A percentile compares a stretch with the other conserved stretches of the same genome.
Evolutionary conservation across 805 yeast species (phyloP).

Genomic region (Ogataea nakhonphanomensis): DNA sequence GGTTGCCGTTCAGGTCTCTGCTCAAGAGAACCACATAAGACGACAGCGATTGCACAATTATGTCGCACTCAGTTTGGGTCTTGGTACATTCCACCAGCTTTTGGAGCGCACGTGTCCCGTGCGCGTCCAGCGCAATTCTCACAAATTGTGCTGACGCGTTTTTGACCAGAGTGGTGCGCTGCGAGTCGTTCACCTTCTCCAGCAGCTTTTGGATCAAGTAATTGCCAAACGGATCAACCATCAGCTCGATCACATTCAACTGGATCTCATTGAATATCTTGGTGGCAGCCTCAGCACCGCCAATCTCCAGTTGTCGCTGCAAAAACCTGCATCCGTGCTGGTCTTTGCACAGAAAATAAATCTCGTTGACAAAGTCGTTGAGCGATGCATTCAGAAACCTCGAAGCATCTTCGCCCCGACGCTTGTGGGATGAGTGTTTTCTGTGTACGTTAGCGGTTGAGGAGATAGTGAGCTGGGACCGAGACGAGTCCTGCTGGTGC

Average conservation of each 20-base stretch:
- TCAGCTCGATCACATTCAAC: constrained; percentile 74
- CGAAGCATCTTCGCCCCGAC: constrained; percentile 63
- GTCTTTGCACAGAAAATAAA: constrained; percentile 82
- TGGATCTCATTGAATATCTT: constrained; percentile 79
- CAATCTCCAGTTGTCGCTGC: constrained; percentile 77
- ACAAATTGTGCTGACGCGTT: constrained; percentile 73
- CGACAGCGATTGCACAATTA: constrained; percentile 36
- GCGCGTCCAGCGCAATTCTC: constrained; percentile 84
- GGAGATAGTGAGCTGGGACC: constrained; percentile 20
- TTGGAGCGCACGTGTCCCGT: constrained; percentile 95
- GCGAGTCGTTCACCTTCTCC: constrained; percentile 68
- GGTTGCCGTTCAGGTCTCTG: constrained; percentile 93
- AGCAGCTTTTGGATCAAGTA: constrained; percentile 87
- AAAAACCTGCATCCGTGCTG: constrained; percentile 95
- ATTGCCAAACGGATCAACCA: constrained; percentile 98
- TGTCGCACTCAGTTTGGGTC: constrained; percentile 65
- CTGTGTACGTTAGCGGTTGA: constrained; percentile 35
- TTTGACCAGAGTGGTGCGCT: constrained; percentile 64
- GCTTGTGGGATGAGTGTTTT: constrained; percentile 32
- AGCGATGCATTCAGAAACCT: constrained; percentile 64
- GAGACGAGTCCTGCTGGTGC: constrained; percentile 8
- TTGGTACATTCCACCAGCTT: constrained; percentile 81
- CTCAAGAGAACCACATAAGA: constrained; percentile 76
- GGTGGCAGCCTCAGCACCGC: constrained; percentile 59
- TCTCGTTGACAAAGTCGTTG: constrained; percentile 67